phyloP scores from a whole-genome alignment of 176 grass and related monocot genomes.

The Oropetium thomaeum region DNA sequence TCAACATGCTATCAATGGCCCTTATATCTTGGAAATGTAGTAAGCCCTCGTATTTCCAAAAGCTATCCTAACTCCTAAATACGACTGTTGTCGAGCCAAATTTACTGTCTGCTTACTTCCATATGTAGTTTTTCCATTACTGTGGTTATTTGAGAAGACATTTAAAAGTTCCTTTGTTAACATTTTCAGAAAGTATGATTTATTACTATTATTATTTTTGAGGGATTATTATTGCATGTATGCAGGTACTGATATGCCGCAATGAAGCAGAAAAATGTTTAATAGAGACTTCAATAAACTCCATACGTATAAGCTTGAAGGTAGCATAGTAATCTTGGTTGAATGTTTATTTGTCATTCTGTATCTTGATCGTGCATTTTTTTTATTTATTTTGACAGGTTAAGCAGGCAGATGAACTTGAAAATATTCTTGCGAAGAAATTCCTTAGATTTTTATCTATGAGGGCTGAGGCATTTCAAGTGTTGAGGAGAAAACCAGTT shows the following conservation, averaged over 20 bases:
- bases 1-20: neutral
- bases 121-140: neutral
- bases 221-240: too few species aligned
- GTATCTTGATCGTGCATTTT: neutral
- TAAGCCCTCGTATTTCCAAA: neutral
- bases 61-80: neutral
- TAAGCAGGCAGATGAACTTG: constrained; percentile 96
- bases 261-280: constrained; percentile 98
- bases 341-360: neutral
- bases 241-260: constrained; percentile 87
- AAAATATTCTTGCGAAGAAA: constrained; percentile 97
- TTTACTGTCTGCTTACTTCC: neutral
- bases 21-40: neutral
- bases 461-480: constrained; percentile 97
- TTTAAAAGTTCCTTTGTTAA: neutral
- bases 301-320: constrained; percentile 96
- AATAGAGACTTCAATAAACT: constrained; percentile 95
- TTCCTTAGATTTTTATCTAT: constrained; percentile 96
- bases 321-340: constrained; percentile 19
- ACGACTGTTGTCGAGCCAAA: neutral
- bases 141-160: neutral
- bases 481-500: constrained; percentile 91
- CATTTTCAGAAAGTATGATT: constrained; percentile 3
- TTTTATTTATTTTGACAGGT: constrained; percentile 49
- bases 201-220: neutral